Base-by-base conservation (phyloP, 2,329 filamentous ascomycete species). In the Penicillium sp. region DNA sequence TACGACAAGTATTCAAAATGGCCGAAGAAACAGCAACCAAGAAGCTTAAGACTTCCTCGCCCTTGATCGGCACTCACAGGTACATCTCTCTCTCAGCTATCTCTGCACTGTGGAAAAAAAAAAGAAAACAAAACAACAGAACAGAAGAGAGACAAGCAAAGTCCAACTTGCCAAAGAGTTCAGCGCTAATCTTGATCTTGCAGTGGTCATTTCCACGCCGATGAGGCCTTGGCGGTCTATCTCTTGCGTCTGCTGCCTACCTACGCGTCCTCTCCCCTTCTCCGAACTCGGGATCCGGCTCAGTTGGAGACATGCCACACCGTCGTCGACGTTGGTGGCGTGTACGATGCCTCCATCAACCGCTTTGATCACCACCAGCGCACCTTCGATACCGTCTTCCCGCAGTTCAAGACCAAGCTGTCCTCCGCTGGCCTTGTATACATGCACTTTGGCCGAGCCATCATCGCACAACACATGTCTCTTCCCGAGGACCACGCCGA, bases 331-430 rank as follows among this genome's bases (percentile, higher is more conserved):
- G 93, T 97, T n/a, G 90, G 91, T 65, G 91, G 90, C 61, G 87
- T 91, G 70, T 97, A 98, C 73, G 86, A 95, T 65, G 73, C 87
- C 47, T 69, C 75, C 43, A 73, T 72, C 55, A 82, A 89, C 71
- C 86, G 91, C 62, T 98, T 88, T 77, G 93, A 98, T 73, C 93
- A 98, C 75, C 93, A 98, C 79, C 93, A 98, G 77, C 89, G 91
- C 56, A 84, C 83, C 65, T 98, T 98, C 76, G 72, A 73, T 50
- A 85, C 86, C 48, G 89, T 85, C 40, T 98, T 98, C 73, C 90
- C 91, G 18, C 81, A 81, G 51, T 86, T 86, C 63, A 68, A 73
- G 46, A 98, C 93, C 55, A 96, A 94, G 78, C 85, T 98, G 49
- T 94, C 88, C 47, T 94, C 88, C 51, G 93, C 93, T 0, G 93